A percentile compares a stretch with the other conserved stretches of the same genome.
Conservation (phyloP, 1,284 basidiomycete genomes). For the Ustilago loliicola region DNA sequence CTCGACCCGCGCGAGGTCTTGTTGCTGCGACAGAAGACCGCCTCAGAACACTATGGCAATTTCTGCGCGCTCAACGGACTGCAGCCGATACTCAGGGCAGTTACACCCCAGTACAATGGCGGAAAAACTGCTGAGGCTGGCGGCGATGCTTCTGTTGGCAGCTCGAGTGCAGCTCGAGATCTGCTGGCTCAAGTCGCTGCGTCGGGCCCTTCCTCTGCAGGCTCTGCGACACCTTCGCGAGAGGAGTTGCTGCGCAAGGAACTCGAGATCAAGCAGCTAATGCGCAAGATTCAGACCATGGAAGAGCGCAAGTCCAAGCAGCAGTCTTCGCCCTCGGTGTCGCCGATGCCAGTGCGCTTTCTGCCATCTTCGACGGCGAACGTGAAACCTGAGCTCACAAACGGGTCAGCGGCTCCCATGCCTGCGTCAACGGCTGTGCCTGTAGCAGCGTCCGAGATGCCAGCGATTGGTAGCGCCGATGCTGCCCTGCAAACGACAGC, state of each 20-base stretch:
- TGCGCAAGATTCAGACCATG: constrained; percentile 42
- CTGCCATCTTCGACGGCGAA: not conserved
- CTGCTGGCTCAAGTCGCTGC: constrained; percentile 20
- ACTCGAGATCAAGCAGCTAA: constrained; percentile 49
- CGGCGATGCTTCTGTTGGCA: not conserved
- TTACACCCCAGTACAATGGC: constrained; percentile 11
- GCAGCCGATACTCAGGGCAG: constrained; percentile 7
- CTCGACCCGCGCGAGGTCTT: constrained; percentile 20
- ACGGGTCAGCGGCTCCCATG: not conserved
- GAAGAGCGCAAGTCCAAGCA: constrained; percentile 43
- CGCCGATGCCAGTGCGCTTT: constrained; percentile 23
- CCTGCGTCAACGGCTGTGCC: not conserved
- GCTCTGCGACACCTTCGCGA: constrained; percentile 29
- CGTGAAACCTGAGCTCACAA: not conserved
- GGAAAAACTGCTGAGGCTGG: not conserved
- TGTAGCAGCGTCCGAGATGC: not conserved
- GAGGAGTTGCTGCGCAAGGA: constrained; percentile 47
- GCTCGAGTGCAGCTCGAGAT: not conserved
- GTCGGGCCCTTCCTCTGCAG: not conserved
- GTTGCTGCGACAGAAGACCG: constrained; percentile 29
- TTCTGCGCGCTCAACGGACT: constrained; percentile 39
- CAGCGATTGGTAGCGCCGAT: not conserved
- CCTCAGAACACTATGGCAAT: constrained; percentile 33
- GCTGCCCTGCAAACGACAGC: not conserved
- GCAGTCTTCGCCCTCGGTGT: constrained; percentile 14